phyloP scores from a whole-genome alignment of 352 stramenopile species.

The Pythium oligandrum region DNA sequence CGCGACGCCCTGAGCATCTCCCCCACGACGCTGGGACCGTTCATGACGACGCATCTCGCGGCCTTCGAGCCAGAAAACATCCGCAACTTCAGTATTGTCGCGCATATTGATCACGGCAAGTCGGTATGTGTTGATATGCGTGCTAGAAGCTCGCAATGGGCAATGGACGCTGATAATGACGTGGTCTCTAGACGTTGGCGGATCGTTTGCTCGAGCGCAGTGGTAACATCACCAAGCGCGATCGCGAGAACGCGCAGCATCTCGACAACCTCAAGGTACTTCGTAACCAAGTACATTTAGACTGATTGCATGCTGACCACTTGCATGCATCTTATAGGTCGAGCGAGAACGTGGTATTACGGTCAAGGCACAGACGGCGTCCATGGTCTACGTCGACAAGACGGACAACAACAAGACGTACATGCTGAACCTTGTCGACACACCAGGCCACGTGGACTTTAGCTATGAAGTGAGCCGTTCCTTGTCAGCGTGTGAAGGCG shows the following conservation, averaged over 20 bases:
- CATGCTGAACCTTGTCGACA: constrained; percentile 97
- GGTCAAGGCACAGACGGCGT: constrained; percentile 97
- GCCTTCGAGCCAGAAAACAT: constrained; percentile 70
- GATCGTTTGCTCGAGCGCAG: constrained; percentile 88
- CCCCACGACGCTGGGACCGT: constrained; percentile 51
- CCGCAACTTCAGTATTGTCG: constrained; percentile 90
- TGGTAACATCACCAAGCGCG: constrained; percentile 85
- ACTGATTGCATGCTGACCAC: no score
- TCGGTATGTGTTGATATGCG: constrained; percentile 39
- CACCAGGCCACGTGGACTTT: constrained; percentile 97
- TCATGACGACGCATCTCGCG: constrained; percentile 53
- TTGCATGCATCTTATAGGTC: constrained; percentile 39
- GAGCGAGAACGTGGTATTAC: constrained; percentile 98
- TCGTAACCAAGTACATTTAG: no score
- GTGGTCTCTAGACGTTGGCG: constrained; percentile 61
- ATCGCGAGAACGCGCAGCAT: constrained; percentile 80
- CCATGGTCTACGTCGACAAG: constrained; percentile 89
- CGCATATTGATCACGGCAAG: constrained; percentile 91
- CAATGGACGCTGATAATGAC: not conserved
- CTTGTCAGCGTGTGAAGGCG: constrained; percentile 95
- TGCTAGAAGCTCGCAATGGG: not conserved
- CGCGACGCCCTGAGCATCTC: not conserved
- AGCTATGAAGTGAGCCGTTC: constrained; percentile 97
- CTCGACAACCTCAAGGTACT: constrained; percentile 87
- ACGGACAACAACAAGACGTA: constrained; percentile 67